These are phyloP conservation scores for Trichophyton mentagrophytes DNA, from an alignment of 2,329 filamentous ascomycete species.

Conservation along the genomic window DNA sequence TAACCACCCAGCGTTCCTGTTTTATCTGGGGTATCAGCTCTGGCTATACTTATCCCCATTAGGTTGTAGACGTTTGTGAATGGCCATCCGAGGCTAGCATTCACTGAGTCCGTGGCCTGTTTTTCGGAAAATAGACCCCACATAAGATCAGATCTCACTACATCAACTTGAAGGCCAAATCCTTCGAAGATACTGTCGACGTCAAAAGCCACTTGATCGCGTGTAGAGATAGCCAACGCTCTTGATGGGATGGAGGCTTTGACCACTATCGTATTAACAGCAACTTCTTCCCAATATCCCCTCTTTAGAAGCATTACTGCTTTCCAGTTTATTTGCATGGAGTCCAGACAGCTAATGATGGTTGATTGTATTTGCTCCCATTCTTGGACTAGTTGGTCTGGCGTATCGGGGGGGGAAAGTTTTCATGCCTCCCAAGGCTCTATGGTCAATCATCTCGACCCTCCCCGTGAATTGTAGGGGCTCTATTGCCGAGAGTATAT, in stretches of 20 bases:
- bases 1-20: slow-evolving; percentile 1
- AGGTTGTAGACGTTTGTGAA: slow-evolving; percentile 1
- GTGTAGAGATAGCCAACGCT: not conserved
- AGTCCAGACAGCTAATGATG: not conserved
- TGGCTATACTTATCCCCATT: slow-evolving; percentile 3
- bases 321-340: not conserved
- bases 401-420: not conserved
- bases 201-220: not conserved
- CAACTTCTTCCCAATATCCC: slow-evolving; percentile 5
- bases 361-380: not conserved
- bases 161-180: not conserved
- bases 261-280: not conserved
- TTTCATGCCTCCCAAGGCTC: not conserved
- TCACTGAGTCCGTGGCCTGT: too few relatives aligned
- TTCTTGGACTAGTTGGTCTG: not conserved
- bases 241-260: not conserved
- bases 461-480: not conserved
- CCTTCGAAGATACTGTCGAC: not conserved
- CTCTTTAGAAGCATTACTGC: not conserved
- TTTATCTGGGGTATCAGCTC: not conserved
- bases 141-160: not conserved
- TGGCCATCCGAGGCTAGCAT: not conserved
- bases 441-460: slow-evolving; percentile 1
- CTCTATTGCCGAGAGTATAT: not conserved
- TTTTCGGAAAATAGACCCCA: not conserved